Base-by-base conservation (phyloP, 2,329 filamentous ascomycete species). In the Curvularia verruculosa region DNA sequence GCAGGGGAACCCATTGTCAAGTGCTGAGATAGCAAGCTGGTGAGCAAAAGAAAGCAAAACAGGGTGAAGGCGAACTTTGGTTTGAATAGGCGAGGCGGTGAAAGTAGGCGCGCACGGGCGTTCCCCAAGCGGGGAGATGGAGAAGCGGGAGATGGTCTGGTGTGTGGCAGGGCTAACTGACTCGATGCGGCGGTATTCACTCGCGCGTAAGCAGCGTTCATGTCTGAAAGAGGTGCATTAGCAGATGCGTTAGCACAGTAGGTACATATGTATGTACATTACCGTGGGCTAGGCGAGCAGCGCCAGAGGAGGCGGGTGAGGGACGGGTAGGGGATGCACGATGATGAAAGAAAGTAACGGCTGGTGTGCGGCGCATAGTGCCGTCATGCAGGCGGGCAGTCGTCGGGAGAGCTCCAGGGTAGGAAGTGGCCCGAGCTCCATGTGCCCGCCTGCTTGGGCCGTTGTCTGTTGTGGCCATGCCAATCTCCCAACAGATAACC, bases 401-500 rank as follows among this genome's bases (percentile, higher is more conserved):
- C 21, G 26, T 43, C 48, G 54, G 43, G 37, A 54, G 47, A 47
- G 26, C 21, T 54, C 34, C 49, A 52, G 39, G 49, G 44, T 51
- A 40, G 49, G 49, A 31, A 36, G 28, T 5, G 59, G 61, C 49
- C 55, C 56, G 56, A 64, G 61, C 61, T 64, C 45, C 55, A 45
- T 46, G 21, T 41, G 56, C 37, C 52, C 46, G 24, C 46, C 15
- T n/a, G 44, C 53, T 34, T 36, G 49, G 54, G 10, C 56, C 52
- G 58, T 48, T 36, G 45, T 51, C 55, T 60, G 39, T 45, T 49
- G 47, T 49, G 54, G 40, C n/a, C 55, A 49, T 55, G 54, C 52
- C 58, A 61, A 62, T 64, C 55, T 64, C 59, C 45, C 61, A 64
- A 64, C 61, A 49, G 52, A 61, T 56, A 46, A 29, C 50, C 49